Evolutionary conservation across 2,329 filamentous ascomycete genomes (phyloP).

Genomic region (Apiospora arundinis): DNA sequence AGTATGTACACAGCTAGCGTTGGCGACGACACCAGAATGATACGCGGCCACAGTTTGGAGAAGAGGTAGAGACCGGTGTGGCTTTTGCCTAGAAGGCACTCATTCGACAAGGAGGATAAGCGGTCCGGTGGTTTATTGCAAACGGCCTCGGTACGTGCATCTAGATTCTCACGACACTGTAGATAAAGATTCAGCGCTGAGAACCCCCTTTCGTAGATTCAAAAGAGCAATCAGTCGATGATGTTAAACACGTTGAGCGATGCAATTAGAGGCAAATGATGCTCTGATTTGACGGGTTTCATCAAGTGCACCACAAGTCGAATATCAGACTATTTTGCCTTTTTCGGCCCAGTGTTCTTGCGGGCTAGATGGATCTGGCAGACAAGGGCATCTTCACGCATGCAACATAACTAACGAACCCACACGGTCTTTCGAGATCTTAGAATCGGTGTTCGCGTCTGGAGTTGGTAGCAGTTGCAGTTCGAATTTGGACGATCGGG

Average conservation of each 20-base stretch:
- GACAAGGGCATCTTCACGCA: not conserved
- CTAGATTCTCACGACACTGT: not conserved
- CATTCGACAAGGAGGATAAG: not conserved
- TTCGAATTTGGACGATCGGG: slow-evolving; percentile 17
- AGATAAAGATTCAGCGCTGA: not conserved
- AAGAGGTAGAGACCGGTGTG: slow-evolving; percentile 1
- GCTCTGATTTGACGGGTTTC: not conserved
- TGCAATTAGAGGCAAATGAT: not conserved
- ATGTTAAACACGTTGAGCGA: not conserved
- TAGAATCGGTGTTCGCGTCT: not conserved
- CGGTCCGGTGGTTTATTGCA: slow-evolving; percentile 9
- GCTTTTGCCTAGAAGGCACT: not conserved
- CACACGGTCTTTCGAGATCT: slow-evolving; percentile 4
- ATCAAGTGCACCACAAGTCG: not conserved
- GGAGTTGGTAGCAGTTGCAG: slow-evolving; percentile 11
- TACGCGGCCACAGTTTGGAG: not conserved
- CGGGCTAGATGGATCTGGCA: not conserved
- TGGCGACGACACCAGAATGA: slow-evolving; percentile 9
- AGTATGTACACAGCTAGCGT: not conserved
- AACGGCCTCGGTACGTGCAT: not conserved
- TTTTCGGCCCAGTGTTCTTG: not conserved
- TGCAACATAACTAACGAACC: not conserved
- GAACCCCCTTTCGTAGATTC: not conserved
- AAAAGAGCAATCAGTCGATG: not conserved
- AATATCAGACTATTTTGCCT: not conserved